phyloP scores from a whole-genome alignment of 768 basidiomycete genomes.

The Tylopilus subfusipes region DNA sequence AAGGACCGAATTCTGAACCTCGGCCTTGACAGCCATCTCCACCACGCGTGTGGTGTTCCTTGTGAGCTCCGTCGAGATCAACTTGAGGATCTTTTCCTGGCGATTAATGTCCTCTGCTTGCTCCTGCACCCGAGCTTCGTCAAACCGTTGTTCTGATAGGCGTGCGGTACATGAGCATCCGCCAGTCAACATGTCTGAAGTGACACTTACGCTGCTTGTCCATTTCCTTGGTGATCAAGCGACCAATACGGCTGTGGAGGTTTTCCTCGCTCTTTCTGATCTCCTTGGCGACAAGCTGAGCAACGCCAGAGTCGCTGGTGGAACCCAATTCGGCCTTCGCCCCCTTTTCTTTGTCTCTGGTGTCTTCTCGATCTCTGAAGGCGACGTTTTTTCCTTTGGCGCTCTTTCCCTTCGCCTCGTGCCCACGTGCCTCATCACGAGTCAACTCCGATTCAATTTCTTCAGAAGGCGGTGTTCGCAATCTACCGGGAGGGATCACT shows the following conservation, averaged over 20 bases:
- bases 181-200: slow-evolving; percentile 1
- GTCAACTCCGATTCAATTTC: slow-evolving; percentile 65
- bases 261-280: slow-evolving; percentile 82
- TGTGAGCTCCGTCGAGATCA: slow-evolving; percentile 82
- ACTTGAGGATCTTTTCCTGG: slow-evolving; percentile 85
- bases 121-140: slow-evolving; percentile 74
- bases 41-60: slow-evolving; percentile 87
- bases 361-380: slow-evolving; percentile 57
- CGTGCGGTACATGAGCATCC: slow-evolving; percentile 3
- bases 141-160: slow-evolving; percentile 70
- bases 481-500: slow-evolving; percentile 39
- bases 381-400: slow-evolving; percentile 55
- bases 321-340: slow-evolving; percentile 25
- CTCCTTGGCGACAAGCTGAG: slow-evolving; percentile 64
- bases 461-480: slow-evolving; percentile 71
- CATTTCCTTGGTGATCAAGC: slow-evolving; percentile 80
- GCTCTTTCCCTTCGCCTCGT: slow-evolving; percentile 50
- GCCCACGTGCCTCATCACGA: slow-evolving; percentile 53
- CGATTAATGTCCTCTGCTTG: slow-evolving; percentile 78
- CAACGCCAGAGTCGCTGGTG: slow-evolving; percentile 53
- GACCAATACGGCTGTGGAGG: slow-evolving; percentile 71
- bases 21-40: slow-evolving; percentile 82
- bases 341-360: slow-evolving; percentile 34
- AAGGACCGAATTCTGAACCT: slow-evolving; percentile 79
- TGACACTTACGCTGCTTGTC: slow-evolving; percentile 77